A percentile compares a stretch with the other conserved stretches of the same genome.
Evolutionary conservation across 139 green algal species (phyloP).

Genomic region (Asterochloris sp.): DNA sequence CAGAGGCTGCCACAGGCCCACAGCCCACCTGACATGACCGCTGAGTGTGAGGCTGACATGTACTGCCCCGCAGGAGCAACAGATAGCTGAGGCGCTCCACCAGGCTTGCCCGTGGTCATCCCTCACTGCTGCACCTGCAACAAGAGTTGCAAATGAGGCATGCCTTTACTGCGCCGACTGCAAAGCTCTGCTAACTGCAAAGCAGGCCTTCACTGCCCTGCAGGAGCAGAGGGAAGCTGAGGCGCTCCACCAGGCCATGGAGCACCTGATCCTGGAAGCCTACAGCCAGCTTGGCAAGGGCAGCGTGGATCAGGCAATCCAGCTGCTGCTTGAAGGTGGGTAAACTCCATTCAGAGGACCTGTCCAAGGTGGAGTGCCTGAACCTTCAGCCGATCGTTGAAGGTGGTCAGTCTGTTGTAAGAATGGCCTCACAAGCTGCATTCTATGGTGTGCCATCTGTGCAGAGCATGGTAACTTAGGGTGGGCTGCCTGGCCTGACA

Average conservation of each 20-base stretch:
- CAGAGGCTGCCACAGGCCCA: no score
- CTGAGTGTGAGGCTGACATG: no score
- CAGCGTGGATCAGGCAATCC: constrained; percentile 1
- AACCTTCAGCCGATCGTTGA: background rate
- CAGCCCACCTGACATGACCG: no score
- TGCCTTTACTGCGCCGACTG: no score
- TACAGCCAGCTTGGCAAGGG: constrained; percentile 13
- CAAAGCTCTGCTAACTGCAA: no score
- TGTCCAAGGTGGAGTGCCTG: background rate
- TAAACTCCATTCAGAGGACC: background rate
- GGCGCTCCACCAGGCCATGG: background rate
- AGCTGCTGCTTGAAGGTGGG: constrained; percentile 5
- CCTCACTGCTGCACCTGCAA: no score
- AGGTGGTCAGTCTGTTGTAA: background rate
- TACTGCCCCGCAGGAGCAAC: no score
- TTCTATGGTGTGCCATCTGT: background rate
- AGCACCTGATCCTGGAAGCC: constrained; percentile 13
- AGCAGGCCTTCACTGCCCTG: no score
- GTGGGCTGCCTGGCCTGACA: background rate
- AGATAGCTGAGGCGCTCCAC: no score
- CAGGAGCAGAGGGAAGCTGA: background rate
- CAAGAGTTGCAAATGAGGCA: no score
- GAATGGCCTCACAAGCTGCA: background rate
- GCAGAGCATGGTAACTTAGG: background rate
- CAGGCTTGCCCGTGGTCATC: no score